These are phyloP conservation scores for Aspergillus homomorphus DNA, from an alignment of 495 filamentous ascomycete genomes.

Conservation along the genomic window DNA sequence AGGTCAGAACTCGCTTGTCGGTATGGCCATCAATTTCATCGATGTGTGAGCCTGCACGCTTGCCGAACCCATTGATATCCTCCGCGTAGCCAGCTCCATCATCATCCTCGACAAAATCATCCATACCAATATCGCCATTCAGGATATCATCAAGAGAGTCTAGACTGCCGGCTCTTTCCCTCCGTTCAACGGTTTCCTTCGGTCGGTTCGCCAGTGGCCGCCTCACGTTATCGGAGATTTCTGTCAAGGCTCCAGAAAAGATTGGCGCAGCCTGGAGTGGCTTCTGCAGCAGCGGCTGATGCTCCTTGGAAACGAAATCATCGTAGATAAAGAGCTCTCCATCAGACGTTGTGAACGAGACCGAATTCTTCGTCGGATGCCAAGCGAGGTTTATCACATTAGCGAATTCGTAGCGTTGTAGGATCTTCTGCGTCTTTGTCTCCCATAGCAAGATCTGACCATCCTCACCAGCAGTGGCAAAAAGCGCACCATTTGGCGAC, in stretches of 20 bases:
- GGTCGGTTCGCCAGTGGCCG: conserved; percentile 53
- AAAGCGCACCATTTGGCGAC: conserved; percentile 89
- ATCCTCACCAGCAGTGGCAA: conserved; percentile 80
- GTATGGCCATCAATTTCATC: conserved; percentile 42
- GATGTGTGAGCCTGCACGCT: conserved; percentile 54
- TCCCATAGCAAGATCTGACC: conserved; percentile 86
- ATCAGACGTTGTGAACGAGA: conserved; percentile 86
- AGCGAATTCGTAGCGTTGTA: conserved; percentile 63
- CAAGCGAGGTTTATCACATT: conserved; percentile 82
- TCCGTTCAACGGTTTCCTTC: conserved; percentile 47
- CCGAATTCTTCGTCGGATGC: conserved; percentile 84
- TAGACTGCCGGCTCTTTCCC: conserved; percentile 42
- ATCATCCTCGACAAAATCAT: conserved; percentile 90
- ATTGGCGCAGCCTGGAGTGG: conserved; percentile 75
- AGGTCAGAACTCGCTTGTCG: conserved; percentile 62
- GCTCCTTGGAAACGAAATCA: conserved; percentile 69
- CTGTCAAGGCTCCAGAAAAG: conserved; percentile 72
- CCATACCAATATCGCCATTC: conserved; percentile 51
- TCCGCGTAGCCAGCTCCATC: conserved; percentile 89
- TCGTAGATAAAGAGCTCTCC: conserved; percentile 88
- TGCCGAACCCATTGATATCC: conserved; percentile 58
- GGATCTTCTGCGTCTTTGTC: conserved; percentile 74
- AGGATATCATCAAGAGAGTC: conserved; percentile 61
- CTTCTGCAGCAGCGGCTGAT: conserved; percentile 57
- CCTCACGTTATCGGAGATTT: conserved; percentile 63